Evolutionary conservation across 352 stramenopile species (phyloP), one percentile per base, ranked within the genome.

Genomic region (Phytophthora agathidicida): DNA sequence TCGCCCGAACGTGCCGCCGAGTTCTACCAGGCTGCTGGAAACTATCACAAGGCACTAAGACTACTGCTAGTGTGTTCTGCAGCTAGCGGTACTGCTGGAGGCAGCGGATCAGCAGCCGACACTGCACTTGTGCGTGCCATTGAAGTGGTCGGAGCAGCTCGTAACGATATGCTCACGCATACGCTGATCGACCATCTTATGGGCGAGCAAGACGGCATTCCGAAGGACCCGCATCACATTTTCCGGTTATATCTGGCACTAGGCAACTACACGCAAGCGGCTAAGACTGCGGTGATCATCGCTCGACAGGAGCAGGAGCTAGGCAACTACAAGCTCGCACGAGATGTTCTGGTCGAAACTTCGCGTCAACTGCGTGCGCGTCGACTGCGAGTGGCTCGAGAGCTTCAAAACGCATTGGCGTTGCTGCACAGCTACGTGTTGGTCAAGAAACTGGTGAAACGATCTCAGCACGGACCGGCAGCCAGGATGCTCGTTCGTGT

Each of bases 141-240:
- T 54, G 93, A 97, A 37, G 86, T 98, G 0, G 93, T 98, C 13
- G 94, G 93, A 10, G 94, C 93, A 43, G 91, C 89, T 14, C 86
- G 90, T 27, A 96, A 96, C 66, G 92, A 98, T 65, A 95, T 96
- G 82, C 79, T 98, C 39, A 98, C 94, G 39, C 91, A 98, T 73
- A 96, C 89, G 36, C 66, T 98, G 28, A 98, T 98, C 58, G 94
- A 98, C 60, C 95, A 96, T 48, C 71, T 98, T n/a, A 98, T 98
- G 86, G 93, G 93, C 31, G 94, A 98, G 60, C 90, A 88, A 32
- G 92, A 97, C 59, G 93, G 94, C 23, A 94, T 98, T 44, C 89
- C 89, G 1, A 98, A 98, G 65, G 94, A 98, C 54, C 91, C 93
- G 5, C 94, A 97, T 59, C 95, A 98, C 59, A 98, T 98, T 47